phyloP scores from a whole-genome alignment of 2,329 filamentous ascomycete genomes.

The Dactylellina sp. region DNA sequence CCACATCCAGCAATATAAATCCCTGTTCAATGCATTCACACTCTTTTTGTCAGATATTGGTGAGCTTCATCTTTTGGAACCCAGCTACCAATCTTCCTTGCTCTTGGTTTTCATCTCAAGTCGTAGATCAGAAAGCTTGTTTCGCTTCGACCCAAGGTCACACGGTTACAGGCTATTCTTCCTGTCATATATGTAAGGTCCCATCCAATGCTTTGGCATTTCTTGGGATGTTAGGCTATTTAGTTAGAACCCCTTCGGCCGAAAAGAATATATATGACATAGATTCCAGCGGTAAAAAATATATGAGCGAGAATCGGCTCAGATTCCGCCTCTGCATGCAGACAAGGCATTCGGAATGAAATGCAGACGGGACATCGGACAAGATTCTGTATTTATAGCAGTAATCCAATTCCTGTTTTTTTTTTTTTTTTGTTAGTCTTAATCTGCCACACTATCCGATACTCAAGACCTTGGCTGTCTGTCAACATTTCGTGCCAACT shows the following conservation, averaged over 20 bases:
- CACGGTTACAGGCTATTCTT: constrained; percentile 52
- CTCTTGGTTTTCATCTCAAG: constrained; percentile 22
- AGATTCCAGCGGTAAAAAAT: not conserved
- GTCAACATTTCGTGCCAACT: not conserved
- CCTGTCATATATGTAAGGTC: constrained; percentile 39
- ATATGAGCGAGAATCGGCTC: not conserved
- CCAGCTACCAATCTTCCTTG: constrained; percentile 41
- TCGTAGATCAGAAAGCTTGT: constrained; percentile 41
- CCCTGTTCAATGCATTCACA: constrained; percentile 16
- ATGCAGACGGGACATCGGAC: not conserved
- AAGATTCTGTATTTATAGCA: constrained; percentile 10
- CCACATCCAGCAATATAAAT: constrained; percentile 31
- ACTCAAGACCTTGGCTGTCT: not conserved
- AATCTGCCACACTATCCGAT: not conserved
- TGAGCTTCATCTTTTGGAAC: constrained; percentile 30
- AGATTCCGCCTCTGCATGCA: not conserved
- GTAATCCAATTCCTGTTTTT: constrained; percentile 7
- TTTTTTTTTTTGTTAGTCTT: not conserved
- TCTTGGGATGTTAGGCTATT: constrained; percentile 49
- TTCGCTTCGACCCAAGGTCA: constrained; percentile 43
- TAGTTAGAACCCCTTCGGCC: constrained; percentile 1
- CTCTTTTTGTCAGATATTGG: constrained; percentile 46
- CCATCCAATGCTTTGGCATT: constrained; percentile 40
- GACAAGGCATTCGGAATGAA: not conserved
- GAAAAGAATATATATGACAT: constrained; percentile 14